A percentile compares a stretch with the other conserved stretches of the same genome.
phyloP scores from a whole-genome alignment of 345 rosid species.

The Passiflora organensis region DNA sequence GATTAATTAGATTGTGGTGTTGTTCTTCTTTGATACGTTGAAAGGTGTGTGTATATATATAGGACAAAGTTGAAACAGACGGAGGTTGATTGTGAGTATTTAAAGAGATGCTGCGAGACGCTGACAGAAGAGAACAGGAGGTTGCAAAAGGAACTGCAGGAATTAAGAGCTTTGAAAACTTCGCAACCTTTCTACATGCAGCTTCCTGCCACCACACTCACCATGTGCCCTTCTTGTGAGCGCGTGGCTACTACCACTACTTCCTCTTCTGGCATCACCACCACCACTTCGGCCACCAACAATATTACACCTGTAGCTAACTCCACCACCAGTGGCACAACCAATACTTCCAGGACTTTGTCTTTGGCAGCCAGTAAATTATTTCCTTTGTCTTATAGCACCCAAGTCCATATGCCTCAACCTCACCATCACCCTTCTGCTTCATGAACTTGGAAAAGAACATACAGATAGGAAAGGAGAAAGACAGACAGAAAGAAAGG shows the following conservation, averaged over 20 bases:
- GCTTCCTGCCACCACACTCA: conserved; percentile 97
- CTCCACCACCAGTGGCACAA: not conserved
- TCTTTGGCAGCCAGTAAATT: conserved; percentile 20
- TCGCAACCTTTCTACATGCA: conserved; percentile 89
- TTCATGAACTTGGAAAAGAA: conserved; percentile 20
- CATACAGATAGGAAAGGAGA: not conserved
- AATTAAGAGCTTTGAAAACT: conserved; percentile 74
- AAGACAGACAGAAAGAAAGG: not conserved
- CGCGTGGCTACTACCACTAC: conserved; percentile 68
- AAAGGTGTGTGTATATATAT: not conserved
- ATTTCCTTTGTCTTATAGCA: conserved; percentile 27
- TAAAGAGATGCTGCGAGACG: conserved; percentile 82
- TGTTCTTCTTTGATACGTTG: not conserved
- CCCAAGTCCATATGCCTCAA: conserved; percentile 15
- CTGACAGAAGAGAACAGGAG: conserved; percentile 90
- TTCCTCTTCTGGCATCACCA: conserved; percentile 16
- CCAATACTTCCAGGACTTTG: conserved; percentile 7
- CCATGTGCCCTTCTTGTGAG: conserved; percentile 99
- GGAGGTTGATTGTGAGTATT: conserved; percentile 86
- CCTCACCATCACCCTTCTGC: conserved; percentile 28
- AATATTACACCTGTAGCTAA: not conserved
- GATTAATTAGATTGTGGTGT: not conserved
- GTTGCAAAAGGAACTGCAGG: conserved; percentile 76
- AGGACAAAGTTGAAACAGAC: conserved; percentile 96
- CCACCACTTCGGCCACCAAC: not conserved